Evolutionary conservation across 305 asterid species (phyloP).

Genomic region (Fraxinus albicans): DNA sequence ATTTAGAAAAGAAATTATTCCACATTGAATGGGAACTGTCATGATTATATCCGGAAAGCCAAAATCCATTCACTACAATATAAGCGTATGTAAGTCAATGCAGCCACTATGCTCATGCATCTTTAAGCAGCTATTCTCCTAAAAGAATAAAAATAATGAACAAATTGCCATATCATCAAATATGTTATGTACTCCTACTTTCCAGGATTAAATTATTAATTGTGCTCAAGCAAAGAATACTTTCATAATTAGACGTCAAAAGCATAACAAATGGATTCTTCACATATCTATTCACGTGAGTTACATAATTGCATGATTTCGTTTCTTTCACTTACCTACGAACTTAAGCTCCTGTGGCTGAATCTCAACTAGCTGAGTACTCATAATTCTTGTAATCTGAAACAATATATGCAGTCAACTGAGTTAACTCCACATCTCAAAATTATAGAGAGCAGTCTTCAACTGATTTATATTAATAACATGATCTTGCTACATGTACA

Average conservation of each 20-base stretch:
- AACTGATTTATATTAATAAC: neutral
- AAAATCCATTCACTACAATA: neutral
- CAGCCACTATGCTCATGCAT: neutral
- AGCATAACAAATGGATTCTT: constrained; percentile 12
- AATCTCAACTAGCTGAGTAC: constrained; percentile 57
- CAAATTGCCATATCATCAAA: neutral
- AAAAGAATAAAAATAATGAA: neutral
- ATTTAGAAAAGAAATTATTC: neutral
- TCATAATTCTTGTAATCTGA: constrained; percentile 47
- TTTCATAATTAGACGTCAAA: neutral
- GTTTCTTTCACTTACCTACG: constrained; percentile 43
- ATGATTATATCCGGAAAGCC: neutral
- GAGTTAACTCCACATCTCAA: neutral
- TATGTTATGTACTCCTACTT: neutral
- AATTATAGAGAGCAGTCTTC: neutral
- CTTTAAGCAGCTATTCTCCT: neutral
- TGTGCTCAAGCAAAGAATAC: neutral
- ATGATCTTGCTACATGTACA: neutral
- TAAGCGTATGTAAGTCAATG: neutral
- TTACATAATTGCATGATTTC: neutral
- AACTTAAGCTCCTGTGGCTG: constrained; percentile 83
- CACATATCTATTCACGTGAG: neutral
- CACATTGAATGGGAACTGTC: neutral
- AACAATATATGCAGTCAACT: constrained; percentile 5
- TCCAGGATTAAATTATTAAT: neutral